Evolutionary conservation across 495 filamentous ascomycete species (phyloP).

Genomic region (Chaetomium fimeti): DNA sequence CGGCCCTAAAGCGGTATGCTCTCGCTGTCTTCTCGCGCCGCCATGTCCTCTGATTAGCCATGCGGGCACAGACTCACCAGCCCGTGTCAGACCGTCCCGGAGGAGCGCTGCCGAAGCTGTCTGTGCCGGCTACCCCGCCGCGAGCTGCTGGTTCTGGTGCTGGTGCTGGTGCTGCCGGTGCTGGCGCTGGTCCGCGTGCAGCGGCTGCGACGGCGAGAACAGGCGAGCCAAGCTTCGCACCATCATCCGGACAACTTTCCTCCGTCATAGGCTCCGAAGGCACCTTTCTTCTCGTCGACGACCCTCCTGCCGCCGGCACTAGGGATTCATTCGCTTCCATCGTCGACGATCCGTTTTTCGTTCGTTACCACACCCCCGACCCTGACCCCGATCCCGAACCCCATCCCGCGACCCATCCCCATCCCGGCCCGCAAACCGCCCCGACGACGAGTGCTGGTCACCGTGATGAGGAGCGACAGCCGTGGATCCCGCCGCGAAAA

Average conservation of each 20-base stretch:
- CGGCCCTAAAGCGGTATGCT: slow-evolving; percentile 25
- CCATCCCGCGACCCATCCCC: neutral
- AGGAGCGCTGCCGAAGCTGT: slow-evolving; percentile 17
- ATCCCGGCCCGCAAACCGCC: slow-evolving; percentile 10
- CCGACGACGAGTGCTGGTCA: slow-evolving; percentile 23
- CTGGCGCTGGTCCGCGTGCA: slow-evolving; percentile 2
- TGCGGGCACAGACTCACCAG: slow-evolving; percentile 34
- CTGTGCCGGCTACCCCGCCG: slow-evolving; percentile 23
- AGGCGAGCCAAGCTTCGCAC: slow-evolving; percentile 20
- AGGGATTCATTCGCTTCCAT: slow-evolving; percentile 48
- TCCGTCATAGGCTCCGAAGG: slow-evolving; percentile 27
- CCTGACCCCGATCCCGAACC: slow-evolving; percentile 6
- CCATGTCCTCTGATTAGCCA: slow-evolving; percentile 23
- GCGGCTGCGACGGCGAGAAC: slow-evolving; percentile 14
- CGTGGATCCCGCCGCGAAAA: slow-evolving; percentile 43
- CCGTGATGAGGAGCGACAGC: slow-evolving; percentile 39
- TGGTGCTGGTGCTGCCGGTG: slow-evolving; percentile 3
- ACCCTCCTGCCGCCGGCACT: slow-evolving; percentile 25
- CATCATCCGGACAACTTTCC: slow-evolving; percentile 17
- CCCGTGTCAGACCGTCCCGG: slow-evolving; percentile 28
- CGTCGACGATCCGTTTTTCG: slow-evolving; percentile 50
- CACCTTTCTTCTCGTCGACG: slow-evolving; percentile 37
- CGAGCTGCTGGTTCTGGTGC: neutral
- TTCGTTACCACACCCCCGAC: slow-evolving; percentile 29
- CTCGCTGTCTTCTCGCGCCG: slow-evolving; percentile 1